Evolutionary conservation across 306 rosid genomes (phyloP).

Genomic region (Corylus heterophylla): DNA sequence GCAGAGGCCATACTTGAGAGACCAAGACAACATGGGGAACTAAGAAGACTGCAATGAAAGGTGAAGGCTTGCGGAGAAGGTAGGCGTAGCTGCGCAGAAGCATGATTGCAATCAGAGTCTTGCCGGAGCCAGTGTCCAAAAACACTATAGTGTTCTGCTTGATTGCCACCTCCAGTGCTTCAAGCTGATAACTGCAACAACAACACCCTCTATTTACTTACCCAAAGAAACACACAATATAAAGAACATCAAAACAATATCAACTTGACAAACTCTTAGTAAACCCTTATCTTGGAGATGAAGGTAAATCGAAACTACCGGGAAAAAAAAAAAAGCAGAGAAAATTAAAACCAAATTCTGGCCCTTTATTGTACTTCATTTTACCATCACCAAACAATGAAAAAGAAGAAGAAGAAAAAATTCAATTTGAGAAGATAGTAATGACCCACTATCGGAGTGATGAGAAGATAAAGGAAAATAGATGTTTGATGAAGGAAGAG

Average conservation of each 20-base stretch:
- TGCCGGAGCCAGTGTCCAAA: constrained; percentile 91
- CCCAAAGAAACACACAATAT: neutral
- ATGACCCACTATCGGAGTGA: neutral
- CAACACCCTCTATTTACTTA: neutral
- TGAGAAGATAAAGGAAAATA: neutral
- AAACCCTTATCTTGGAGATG: neutral
- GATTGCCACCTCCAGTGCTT: constrained; percentile 66
- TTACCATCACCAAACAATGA: neutral
- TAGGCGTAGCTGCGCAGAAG: constrained; percentile 75
- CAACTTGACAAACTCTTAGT: neutral
- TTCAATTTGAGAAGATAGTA: neutral
- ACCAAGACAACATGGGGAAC: constrained; percentile 90
- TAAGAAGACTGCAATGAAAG: constrained; percentile 64
- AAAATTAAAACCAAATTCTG: neutral
- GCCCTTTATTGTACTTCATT: neutral
- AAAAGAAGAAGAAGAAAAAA: neutral
- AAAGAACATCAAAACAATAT: neutral
- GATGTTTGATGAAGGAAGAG: neutral
- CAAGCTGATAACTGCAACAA: constrained; percentile 71
- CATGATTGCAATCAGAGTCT: constrained; percentile 87
- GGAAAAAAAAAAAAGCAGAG: neutral
- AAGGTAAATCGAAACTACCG: neutral
- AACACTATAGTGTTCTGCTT: constrained; percentile 65
- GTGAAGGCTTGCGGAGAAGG: constrained; percentile 69
- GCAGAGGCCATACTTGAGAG: constrained; percentile 48